A percentile compares a stretch with the other conserved stretches of the same genome.
These are phyloP conservation scores for Orbilia brochopaga DNA, from an alignment of 2,329 filamentous ascomycete genomes.

Conservation along the genomic window DNA sequence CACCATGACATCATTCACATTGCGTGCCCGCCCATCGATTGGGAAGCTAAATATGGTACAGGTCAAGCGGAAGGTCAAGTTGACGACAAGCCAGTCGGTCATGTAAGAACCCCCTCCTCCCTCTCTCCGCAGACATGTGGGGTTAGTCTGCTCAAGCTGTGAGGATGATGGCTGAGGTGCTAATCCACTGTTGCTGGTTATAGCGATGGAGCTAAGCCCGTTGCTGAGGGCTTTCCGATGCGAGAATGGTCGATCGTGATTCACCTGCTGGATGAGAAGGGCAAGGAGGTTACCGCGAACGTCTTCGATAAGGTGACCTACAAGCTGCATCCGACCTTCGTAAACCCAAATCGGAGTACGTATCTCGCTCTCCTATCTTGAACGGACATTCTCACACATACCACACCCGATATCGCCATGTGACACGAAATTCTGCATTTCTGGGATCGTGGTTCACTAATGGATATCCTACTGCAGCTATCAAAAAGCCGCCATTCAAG, in stretches of 20 bases:
- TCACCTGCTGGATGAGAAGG: slow-evolving; percentile 81
- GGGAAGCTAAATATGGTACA: slow-evolving; percentile 56
- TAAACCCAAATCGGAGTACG: slow-evolving; percentile 82
- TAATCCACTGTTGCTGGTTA: neutral
- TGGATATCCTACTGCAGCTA: slow-evolving; percentile 62
- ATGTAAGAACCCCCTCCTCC: slow-evolving; percentile 69
- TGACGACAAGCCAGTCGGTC: slow-evolving; percentile 88
- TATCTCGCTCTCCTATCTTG: slow-evolving; percentile 50
- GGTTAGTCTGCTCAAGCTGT: neutral
- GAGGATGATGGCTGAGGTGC: slow-evolving; percentile 11
- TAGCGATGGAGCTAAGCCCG: slow-evolving; percentile 64
- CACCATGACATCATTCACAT: slow-evolving; percentile 5
- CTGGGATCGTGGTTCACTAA: slow-evolving; percentile 25
- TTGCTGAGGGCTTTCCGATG: slow-evolving; percentile 87
- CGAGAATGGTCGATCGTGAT: slow-evolving; percentile 89
- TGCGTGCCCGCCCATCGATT: neutral
- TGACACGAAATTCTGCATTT: too few species aligned
- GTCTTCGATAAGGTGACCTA: slow-evolving; percentile 93
- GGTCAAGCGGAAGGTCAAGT: slow-evolving; percentile 85
- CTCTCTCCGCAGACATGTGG: neutral
- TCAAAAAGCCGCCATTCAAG: slow-evolving; percentile 83
- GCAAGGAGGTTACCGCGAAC: slow-evolving; percentile 74
- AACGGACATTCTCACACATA: slow-evolving; percentile 47
- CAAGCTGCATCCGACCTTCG: slow-evolving; percentile 92
- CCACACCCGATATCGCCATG: neutral